Conservation (phyloP, 2,329 filamentous ascomycete genomes). For the Curvularia eragrostidis region DNA sequence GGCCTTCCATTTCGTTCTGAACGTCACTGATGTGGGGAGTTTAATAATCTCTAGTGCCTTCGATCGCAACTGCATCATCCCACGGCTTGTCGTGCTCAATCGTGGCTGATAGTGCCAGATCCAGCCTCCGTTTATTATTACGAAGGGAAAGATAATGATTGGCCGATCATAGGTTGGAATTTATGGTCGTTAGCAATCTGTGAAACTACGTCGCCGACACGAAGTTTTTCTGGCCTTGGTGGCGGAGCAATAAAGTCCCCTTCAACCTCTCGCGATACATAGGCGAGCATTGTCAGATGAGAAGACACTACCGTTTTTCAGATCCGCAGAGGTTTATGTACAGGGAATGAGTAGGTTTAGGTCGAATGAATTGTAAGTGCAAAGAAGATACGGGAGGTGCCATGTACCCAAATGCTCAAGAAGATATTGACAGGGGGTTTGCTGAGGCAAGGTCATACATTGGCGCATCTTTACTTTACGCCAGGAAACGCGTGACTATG, state of each 20-base stretch:
- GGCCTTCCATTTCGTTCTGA: background rate
- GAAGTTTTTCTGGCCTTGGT: no score
- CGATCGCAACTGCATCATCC: background rate
- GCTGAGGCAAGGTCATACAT: background rate
- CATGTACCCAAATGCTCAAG: background rate
- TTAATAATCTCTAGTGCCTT: background rate
- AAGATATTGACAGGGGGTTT: background rate
- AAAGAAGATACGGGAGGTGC: background rate
- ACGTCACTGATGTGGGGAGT: background rate
- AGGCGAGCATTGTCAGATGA: background rate
- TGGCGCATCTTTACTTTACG: background rate
- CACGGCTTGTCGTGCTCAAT: background rate
- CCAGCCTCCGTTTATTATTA: no score
- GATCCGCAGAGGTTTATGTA: background rate
- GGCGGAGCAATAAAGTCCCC: no score
- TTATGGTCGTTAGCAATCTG: no score
- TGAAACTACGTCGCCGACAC: no score
- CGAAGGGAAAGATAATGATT: no score
- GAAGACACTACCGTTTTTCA: background rate
- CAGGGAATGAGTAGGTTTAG: background rate
- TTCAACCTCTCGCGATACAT: no score
- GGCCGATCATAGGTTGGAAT: no score
- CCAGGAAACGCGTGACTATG: background rate
- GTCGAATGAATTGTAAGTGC: background rate
- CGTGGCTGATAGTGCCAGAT: background rate